Percentiles rank a stretch among this genome's conserved stretches.
Conservation (phyloP, 2,329 filamentous ascomycete genomes). For the Neonectria ditissima region DNA sequence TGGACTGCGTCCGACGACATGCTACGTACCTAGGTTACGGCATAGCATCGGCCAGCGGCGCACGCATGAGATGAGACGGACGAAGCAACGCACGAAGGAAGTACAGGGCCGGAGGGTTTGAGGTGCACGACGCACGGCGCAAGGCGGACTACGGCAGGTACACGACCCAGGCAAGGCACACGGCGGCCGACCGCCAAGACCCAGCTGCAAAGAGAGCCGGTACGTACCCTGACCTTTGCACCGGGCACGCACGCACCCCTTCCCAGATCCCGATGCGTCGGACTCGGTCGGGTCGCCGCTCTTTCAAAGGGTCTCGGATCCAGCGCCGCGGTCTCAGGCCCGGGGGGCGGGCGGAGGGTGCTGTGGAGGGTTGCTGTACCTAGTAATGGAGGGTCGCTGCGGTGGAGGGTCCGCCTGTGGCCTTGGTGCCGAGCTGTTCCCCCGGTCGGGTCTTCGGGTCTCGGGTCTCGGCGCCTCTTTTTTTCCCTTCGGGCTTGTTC, state of each 20-base stretch:
- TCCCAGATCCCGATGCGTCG: constrained; percentile 8
- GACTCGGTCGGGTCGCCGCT: neutral
- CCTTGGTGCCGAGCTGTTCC: neutral
- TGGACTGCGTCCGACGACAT: constrained; percentile 36
- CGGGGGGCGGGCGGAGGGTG: constrained; percentile 3
- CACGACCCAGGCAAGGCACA: neutral
- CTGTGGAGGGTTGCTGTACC: neutral
- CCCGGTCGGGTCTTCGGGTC: constrained; percentile 3
- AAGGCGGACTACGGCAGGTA: neutral
- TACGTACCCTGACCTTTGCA: no score
- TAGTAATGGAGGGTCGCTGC: neutral
- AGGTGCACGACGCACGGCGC: neutral
- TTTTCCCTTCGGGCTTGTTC: neutral
- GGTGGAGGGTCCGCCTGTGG: neutral
- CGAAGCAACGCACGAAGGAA: neutral
- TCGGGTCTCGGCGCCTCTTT: constrained; percentile 8
- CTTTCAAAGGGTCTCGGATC: constrained; percentile 5
- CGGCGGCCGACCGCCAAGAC: neutral
- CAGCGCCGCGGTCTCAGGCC: constrained; percentile 14
- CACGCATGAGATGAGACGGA: neutral
- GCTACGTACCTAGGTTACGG: no score
- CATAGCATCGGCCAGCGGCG: neutral
- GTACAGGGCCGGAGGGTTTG: no score
- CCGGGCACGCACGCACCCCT: neutral
- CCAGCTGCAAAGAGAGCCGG: no score